Evolutionary conservation across 2,329 filamentous ascomycete genomes (phyloP).

Genomic region (Epichloe gansuensis): DNA sequence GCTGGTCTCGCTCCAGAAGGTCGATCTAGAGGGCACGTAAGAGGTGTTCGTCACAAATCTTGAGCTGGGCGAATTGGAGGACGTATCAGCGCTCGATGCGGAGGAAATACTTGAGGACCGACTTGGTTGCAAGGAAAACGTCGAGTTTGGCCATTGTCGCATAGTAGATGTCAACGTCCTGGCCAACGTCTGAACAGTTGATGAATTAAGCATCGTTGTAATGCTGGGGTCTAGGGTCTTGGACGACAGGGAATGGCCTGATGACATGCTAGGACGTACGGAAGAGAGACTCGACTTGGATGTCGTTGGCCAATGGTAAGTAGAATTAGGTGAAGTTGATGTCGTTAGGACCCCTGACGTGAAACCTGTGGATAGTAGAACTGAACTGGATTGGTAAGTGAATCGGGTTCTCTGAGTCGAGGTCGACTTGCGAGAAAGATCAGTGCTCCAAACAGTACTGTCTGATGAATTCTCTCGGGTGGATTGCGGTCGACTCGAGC

Average conservation of each 20-base stretch:
- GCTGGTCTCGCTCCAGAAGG: background rate
- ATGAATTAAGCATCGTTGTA: background rate
- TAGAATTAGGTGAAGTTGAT: slow-evolving; percentile 1
- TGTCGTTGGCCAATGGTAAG: background rate
- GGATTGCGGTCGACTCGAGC: background rate
- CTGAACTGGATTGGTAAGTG: slow-evolving; percentile 2
- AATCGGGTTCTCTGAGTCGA: background rate
- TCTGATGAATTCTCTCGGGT: background rate
- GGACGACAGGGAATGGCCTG: background rate
- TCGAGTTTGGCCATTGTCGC: slow-evolving; percentile 1
- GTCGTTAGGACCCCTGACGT: background rate
- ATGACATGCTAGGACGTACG: background rate
- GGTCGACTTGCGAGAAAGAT: background rate
- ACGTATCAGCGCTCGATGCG: background rate
- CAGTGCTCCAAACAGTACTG: background rate
- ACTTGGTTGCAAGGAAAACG: background rate
- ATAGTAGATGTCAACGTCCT: background rate
- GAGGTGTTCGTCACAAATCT: background rate
- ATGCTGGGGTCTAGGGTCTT: background rate
- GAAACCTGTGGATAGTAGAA: background rate
- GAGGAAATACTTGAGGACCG: background rate
- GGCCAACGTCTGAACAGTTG: background rate
- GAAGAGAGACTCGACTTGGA: background rate
- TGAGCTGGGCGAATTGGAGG: background rate
- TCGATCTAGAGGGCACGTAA: background rate